phyloP scores from a whole-genome alignment of 164 flowering plant genomes.

The Litsea cubeba region DNA sequence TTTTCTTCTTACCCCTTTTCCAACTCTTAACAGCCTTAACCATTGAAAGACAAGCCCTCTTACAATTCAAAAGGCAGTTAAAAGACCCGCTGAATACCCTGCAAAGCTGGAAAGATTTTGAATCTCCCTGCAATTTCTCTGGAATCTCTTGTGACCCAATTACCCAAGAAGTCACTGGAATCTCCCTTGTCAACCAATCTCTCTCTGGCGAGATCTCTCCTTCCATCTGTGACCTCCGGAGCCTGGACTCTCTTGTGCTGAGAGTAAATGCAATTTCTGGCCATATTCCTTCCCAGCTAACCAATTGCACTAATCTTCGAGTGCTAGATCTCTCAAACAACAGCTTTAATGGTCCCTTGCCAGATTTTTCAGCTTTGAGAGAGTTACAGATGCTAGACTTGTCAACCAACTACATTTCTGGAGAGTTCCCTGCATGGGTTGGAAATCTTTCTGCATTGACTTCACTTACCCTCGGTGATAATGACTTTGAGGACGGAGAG shows the following conservation, averaged over 20 bases:
- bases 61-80: slow-evolving; percentile 55
- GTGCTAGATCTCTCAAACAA: slow-evolving; percentile 57
- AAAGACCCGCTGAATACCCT: slow-evolving; percentile 53
- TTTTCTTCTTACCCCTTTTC: not conserved
- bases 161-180: slow-evolving; percentile 38
- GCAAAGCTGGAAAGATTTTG: slow-evolving; percentile 53
- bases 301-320: slow-evolving; percentile 38
- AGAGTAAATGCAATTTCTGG: slow-evolving; percentile 54
- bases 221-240: slow-evolving; percentile 34
- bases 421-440: slow-evolving; percentile 69
- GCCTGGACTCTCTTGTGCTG: slow-evolving; percentile 35
- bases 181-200: slow-evolving; percentile 47
- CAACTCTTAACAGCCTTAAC: slow-evolving; percentile 11
- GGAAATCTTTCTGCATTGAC: slow-evolving; percentile 45
- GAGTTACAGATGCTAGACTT: slow-evolving; percentile 52
- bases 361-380: slow-evolving; percentile 52
- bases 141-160: slow-evolving; percentile 57
- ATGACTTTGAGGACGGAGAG: slow-evolving; percentile 43
- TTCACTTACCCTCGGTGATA: slow-evolving; percentile 43
- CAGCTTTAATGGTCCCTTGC: slow-evolving; percentile 32
- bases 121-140: slow-evolving; percentile 55
- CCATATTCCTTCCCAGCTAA: slow-evolving; percentile 37
- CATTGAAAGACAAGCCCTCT: slow-evolving; percentile 46
- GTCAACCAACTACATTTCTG: slow-evolving; percentile 53
- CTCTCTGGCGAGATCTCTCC: slow-evolving; percentile 67